Evolutionary conservation across 768 basidiomycete genomes (phyloP).

Genomic region (Strobilomyces echinocephalus): DNA sequence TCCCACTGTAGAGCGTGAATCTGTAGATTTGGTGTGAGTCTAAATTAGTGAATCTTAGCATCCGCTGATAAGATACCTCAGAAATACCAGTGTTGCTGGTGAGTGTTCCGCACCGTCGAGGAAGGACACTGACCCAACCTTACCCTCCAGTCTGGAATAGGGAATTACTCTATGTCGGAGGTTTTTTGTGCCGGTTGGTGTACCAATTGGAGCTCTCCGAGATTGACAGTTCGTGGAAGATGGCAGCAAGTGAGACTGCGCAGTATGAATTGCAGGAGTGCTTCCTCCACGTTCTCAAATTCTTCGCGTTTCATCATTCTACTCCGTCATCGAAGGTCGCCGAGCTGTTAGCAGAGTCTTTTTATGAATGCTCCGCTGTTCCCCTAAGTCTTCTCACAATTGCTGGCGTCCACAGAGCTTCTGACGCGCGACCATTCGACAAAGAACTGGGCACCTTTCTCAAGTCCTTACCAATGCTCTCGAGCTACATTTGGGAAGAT

Average conservation of each 20-base stretch:
- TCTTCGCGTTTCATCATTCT: background rate
- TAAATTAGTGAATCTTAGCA: background rate
- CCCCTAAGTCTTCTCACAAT: background rate
- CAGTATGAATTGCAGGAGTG: background rate
- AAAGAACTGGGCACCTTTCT: conserved; percentile 28
- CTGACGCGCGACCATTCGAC: background rate
- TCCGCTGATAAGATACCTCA: conserved; percentile 21
- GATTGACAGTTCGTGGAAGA: conserved; percentile 27
- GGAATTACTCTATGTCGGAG: conserved; percentile 80
- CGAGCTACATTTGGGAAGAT: conserved; percentile 52
- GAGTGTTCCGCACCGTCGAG: conserved; percentile 15
- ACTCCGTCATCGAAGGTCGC: background rate
- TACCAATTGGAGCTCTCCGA: conserved; percentile 76
- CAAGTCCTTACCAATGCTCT: background rate
- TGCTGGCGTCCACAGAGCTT: background rate
- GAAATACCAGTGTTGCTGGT: conserved; percentile 59
- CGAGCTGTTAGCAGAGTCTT: background rate
- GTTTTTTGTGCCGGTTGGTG: conserved; percentile 70
- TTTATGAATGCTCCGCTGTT: background rate
- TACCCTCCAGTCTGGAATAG: conserved; percentile 72
- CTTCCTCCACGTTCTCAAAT: background rate
- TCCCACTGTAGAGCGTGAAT: background rate
- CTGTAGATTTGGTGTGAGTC: background rate
- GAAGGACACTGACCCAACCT: too few species aligned
- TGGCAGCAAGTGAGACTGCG: background rate